Evolutionary conservation across 2,329 filamentous ascomycete genomes (phyloP).

Genomic region (Epichloe glyceriae): DNA sequence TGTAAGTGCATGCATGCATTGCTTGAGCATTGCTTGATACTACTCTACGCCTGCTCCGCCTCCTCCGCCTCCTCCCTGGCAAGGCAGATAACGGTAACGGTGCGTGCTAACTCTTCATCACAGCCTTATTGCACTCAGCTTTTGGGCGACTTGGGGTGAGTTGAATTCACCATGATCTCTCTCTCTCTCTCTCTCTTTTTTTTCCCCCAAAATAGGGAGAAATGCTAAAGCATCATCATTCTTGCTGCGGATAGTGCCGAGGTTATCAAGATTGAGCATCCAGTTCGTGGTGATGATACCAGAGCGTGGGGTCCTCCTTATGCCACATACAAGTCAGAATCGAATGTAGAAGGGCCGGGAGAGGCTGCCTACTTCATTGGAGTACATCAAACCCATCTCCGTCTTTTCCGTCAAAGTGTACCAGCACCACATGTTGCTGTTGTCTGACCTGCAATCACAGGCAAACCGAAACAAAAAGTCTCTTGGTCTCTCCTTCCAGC

Average conservation of each 20-base stretch:
- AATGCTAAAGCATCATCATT: not conserved
- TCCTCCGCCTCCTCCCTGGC: not conserved
- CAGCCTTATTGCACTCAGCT: conserved; percentile 98
- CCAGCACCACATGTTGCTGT: not conserved
- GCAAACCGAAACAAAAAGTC: conserved; percentile 98
- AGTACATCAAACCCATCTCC: conserved; percentile 35
- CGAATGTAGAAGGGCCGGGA: conserved; percentile 54
- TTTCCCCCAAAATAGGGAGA: no score
- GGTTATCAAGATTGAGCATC: conserved; percentile 95
- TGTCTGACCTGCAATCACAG: conserved; percentile 28
- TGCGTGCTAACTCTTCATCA: not conserved
- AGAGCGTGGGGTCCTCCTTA: conserved; percentile 94
- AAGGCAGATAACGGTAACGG: not conserved
- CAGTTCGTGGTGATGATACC: conserved; percentile 81
- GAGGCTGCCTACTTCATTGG: conserved; percentile 92
- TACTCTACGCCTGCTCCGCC: no score
- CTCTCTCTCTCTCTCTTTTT: not conserved
- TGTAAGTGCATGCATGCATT: conserved; percentile 38
- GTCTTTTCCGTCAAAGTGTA: not conserved
- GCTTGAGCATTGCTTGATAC: conserved; percentile 1
- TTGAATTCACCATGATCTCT: not conserved
- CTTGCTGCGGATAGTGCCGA: conserved; percentile 52
- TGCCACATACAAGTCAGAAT: conserved; percentile 56
- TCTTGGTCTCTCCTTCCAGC: conserved; percentile 78
- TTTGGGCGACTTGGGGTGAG: conserved; percentile 85